Base-by-base conservation (phyloP, 495 filamentous ascomycete genomes). In the Niebla homalea region DNA sequence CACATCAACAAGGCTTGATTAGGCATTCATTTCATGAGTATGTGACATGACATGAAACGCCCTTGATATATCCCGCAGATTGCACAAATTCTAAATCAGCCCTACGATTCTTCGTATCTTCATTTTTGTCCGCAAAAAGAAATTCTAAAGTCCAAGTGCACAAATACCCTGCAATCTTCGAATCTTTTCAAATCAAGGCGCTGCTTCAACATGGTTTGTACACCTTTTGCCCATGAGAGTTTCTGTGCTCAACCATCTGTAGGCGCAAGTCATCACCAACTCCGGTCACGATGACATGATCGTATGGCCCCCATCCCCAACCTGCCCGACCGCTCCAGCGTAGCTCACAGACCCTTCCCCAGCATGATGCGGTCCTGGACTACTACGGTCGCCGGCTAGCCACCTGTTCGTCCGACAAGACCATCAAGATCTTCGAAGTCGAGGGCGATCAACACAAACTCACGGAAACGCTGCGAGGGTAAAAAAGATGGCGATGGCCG, bases 221-320 rank as follows among this genome's bases (percentile, higher is more conserved):
- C 8, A 32, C 5, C 29, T 32, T n/a, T n/a, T n/a, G n/a, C n/a
- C n/a, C n/a, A n/a, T n/a, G n/a, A n/a, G n/a, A n/a, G n/a, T n/a
- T 18, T 15, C 2, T 15, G 39, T 7, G 10, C 39, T 41, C 1
- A 41, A 11, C n/a, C 11, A 15, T 18, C 39, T 50, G 15, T 54
- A 86, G 83, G 83, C 87, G 54, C 86, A 93, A 75, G 79, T 88
- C 56, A 89, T 89, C 62, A 80, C 87, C 37, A 90, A 89, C 67
- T 86, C 86, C 52, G 84, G 86, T 62, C 92, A 98, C 70, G 93
- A 97, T 82, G 90, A 95, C 66, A 97, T 98, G 89, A 96, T 98
- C 75, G 90, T 97, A 87, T 63, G 87, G 80, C 58, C 48, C 49
- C 51, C 20, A n/a, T 45, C 48, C 5, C 47, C 38, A 15, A 42